These are phyloP conservation scores for Neocucurbitaria cava DNA, from an alignment of 2,329 filamentous ascomycete species.

Conservation along the genomic window DNA sequence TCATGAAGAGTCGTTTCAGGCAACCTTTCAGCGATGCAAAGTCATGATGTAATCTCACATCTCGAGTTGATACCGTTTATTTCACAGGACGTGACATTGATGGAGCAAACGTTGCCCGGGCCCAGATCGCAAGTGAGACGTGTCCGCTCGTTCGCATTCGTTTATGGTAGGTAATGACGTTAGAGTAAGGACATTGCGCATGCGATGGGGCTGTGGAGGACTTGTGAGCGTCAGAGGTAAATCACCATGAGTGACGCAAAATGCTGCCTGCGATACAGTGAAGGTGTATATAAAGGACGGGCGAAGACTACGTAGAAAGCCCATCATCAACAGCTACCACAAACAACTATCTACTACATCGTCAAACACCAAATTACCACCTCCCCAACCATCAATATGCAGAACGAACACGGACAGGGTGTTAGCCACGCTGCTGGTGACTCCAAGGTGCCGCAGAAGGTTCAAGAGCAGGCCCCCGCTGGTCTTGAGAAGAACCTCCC, in stretches of 20 bases:
- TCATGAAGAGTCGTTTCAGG: background rate
- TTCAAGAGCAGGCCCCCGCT: constrained; percentile 45
- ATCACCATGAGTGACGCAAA: background rate
- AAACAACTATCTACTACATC: background rate
- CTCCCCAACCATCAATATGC: constrained; percentile 20
- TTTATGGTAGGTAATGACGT: background rate
- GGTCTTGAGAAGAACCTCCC: constrained; percentile 46
- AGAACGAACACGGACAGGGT: constrained; percentile 46
- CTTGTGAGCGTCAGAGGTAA: constrained; percentile 1
- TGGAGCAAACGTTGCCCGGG: background rate
- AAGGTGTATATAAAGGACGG: background rate
- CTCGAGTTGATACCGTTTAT: background rate
- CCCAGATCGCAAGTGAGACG: background rate
- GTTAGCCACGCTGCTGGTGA: constrained; percentile 48
- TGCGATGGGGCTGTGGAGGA: constrained; percentile 1
- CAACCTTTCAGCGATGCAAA: background rate
- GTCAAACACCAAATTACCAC: background rate
- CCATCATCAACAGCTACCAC: background rate
- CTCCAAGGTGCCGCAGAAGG: constrained; percentile 44
- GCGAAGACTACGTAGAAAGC: background rate
- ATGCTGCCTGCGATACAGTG: background rate
- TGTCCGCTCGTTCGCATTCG: background rate
- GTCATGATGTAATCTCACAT: constrained; percentile 5
- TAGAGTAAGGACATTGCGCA: background rate
- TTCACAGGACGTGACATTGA: background rate